Conservation (phyloP, 257 asterid species). For the Nicotiana benthamiana region DNA sequence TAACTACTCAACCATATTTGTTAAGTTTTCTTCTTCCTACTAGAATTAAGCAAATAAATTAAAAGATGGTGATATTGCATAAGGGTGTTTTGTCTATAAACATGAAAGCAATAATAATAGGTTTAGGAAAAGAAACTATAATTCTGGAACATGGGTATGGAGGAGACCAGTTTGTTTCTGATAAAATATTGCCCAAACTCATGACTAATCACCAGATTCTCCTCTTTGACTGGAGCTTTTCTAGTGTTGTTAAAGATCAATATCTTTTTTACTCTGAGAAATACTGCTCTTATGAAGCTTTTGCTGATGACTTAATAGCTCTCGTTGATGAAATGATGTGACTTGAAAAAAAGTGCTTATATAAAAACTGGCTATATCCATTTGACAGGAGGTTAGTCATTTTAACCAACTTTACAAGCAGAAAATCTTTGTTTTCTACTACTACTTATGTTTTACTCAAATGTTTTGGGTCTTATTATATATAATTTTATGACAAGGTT, state of each 20-base stretch:
- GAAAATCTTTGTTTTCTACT: too few species aligned
- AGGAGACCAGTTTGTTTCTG: conserved; percentile 76
- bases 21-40: not conserved
- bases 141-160: conserved; percentile 84
- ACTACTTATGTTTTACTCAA: too few species aligned
- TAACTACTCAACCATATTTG: not conserved
- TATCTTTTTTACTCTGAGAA: conserved; percentile 38
- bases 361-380: too few species aligned
- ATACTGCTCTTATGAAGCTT: conserved; percentile 50
- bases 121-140: conserved; percentile 53
- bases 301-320: conserved; percentile 61
- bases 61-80: conserved; percentile 21
- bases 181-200: conserved; percentile 37
- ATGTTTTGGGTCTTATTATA: too few species aligned
- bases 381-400: too few species aligned
- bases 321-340: conserved; percentile 61
- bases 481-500: too few species aligned
- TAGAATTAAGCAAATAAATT: not conserved
- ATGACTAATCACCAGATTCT: conserved; percentile 28
- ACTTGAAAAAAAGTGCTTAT: too few species aligned
- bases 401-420: too few species aligned
- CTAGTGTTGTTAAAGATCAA: conserved; percentile 50
- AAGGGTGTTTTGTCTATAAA: conserved; percentile 15
- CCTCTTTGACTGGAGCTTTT: conserved; percentile 77
- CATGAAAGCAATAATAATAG: conserved; percentile 53